These are phyloP conservation scores for Triangularia setosa DNA, from an alignment of 2,329 filamentous ascomycete genomes.

Conservation along the genomic window DNA sequence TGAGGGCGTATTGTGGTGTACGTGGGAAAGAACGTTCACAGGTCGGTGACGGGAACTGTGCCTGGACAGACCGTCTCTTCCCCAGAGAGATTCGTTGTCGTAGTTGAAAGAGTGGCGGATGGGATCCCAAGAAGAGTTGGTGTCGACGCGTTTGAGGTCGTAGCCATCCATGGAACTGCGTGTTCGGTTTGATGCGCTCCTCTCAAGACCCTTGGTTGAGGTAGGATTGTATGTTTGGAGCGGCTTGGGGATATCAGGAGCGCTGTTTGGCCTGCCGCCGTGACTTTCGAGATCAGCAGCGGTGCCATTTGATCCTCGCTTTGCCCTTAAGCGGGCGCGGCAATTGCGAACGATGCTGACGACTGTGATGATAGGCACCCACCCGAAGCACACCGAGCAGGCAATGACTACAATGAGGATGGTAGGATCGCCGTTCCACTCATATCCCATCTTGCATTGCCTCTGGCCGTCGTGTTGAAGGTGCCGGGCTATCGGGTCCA, in stretches of 20 bases:
- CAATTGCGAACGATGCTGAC: slow-evolving; percentile 47
- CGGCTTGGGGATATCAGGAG: slow-evolving; percentile 8
- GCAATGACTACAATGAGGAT: slow-evolving; percentile 43
- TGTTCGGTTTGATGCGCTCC: slow-evolving; percentile 8
- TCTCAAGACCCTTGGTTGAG: slow-evolving; percentile 1
- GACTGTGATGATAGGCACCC: slow-evolving; percentile 62
- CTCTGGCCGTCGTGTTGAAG: slow-evolving; percentile 1
- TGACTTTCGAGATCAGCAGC: slow-evolving; percentile 5
- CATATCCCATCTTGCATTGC: slow-evolving; percentile 14
- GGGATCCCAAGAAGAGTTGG: slow-evolving; percentile 8
- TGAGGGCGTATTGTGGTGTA: not conserved
- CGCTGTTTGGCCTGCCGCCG: not conserved
- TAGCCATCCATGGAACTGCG: slow-evolving; percentile 4
- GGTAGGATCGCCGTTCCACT: slow-evolving; percentile 13
- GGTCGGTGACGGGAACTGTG: not conserved
- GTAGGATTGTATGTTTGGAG: not conserved
- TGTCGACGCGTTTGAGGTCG: slow-evolving; percentile 8
- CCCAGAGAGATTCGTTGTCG: not conserved
- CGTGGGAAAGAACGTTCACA: not conserved
- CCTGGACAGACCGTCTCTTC: not conserved
- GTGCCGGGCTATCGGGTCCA: not conserved
- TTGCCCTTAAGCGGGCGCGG: not conserved
- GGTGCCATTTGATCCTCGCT: not conserved
- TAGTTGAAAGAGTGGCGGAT: slow-evolving; percentile 2
- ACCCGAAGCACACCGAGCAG: slow-evolving; percentile 61